A percentile compares a stretch with the other conserved stretches of the same genome.
Evolutionary conservation across 345 rosid genomes (phyloP).

Genomic region (Pistacia atlantica): DNA sequence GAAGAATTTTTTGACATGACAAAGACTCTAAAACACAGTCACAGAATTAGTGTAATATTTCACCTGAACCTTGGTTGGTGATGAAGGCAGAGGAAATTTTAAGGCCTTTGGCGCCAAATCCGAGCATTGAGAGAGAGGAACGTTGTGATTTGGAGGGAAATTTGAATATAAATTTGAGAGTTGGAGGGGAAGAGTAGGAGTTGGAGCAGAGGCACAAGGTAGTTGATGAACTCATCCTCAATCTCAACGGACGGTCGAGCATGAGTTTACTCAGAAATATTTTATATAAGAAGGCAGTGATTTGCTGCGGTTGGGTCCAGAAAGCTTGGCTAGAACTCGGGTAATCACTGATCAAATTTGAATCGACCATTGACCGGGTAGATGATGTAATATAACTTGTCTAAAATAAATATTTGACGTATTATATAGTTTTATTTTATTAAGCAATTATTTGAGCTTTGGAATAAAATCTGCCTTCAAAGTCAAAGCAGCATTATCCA

Average conservation of each 20-base stretch:
- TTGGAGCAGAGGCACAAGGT: constrained; percentile 16
- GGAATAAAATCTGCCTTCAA: too few relatives aligned
- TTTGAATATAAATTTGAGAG: constrained; percentile 30
- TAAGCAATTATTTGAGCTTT: not conserved
- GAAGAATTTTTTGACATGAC: not conserved
- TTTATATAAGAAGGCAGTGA: not conserved
- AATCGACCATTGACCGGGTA: too few relatives aligned
- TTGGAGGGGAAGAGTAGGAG: constrained; percentile 22
- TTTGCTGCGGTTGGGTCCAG: not conserved
- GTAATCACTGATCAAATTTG: too few relatives aligned
- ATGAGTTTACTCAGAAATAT: not conserved
- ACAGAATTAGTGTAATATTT: not conserved
- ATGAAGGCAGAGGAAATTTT: constrained; percentile 24
- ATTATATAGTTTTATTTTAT: too few relatives aligned
- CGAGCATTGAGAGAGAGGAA: constrained; percentile 26
- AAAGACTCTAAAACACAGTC: not conserved
- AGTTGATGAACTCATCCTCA: constrained; percentile 22
- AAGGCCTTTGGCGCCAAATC: constrained; percentile 24
- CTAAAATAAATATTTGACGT: too few relatives aligned
- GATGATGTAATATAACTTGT: too few relatives aligned
- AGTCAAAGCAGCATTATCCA: not conserved
- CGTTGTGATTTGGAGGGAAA: constrained; percentile 44
- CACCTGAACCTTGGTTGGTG: constrained; percentile 32
- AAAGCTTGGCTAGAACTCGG: too few relatives aligned
- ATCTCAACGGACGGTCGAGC: constrained; percentile 7